phyloP scores from a whole-genome alignment of 1,139 yeast species.

The Ashbya aceris region DNA sequence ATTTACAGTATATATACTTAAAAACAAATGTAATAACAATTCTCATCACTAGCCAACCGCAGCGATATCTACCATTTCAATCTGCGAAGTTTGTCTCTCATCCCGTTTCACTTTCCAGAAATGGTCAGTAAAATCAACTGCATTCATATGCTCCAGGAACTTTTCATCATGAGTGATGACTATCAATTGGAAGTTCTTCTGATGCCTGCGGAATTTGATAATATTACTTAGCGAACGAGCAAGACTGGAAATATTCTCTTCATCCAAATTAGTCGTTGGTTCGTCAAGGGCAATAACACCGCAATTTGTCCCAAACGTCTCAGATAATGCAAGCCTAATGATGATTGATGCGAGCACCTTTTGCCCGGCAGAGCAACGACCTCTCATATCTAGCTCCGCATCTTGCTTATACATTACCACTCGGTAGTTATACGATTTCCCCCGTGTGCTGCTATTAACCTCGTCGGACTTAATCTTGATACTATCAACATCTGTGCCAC shows the following conservation, averaged over 20 bases:
- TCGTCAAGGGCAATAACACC: conserved; percentile 96
- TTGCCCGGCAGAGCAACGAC: conserved; percentile 97
- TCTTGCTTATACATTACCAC: conserved; percentile 94
- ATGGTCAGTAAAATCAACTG: conserved; percentile 79
- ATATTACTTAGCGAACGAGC: conserved; percentile 74
- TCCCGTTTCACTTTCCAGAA: conserved; percentile 77
- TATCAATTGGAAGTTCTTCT: conserved; percentile 84
- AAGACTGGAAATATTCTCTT: conserved; percentile 78
- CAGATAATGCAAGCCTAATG: conserved; percentile 85
- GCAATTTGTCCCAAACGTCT: conserved; percentile 90
- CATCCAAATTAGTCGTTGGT: conserved; percentile 93
- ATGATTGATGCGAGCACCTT: conserved; percentile 89
- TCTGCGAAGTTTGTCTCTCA: conserved; percentile 69
- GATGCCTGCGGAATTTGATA: conserved; percentile 64
- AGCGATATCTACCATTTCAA: conserved; percentile 42
- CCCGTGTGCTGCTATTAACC: conserved; percentile 44
- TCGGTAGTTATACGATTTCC: conserved; percentile 77
- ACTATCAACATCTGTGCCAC: conserved; percentile 91
- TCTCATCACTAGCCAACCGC: conserved; percentile 27
- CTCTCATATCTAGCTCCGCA: conserved; percentile 93
- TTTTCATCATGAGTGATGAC: conserved; percentile 96
- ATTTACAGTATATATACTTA: background rate
- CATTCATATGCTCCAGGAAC: conserved; percentile 76
- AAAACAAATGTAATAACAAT: background rate
- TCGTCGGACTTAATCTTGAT: conserved; percentile 80